Base-by-base conservation (phyloP, 441 rosid genomes). In the Aleurites moluccanus region DNA sequence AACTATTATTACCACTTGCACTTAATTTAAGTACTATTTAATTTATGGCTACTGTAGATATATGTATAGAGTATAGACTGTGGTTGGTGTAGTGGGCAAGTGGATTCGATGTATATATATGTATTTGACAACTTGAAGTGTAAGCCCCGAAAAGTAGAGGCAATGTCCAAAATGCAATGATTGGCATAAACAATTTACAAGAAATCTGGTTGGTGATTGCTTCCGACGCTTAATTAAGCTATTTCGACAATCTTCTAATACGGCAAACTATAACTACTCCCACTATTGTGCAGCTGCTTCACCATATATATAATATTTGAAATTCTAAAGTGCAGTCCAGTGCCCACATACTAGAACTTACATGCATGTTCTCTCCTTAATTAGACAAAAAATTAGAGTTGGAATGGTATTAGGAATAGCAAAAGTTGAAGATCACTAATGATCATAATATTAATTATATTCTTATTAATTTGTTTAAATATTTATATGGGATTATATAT, bases 41-140 rank as follows among this genome's bases (percentile, higher is more conserved):
- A n/a, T n/a, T n/a, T n/a, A n/a, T n/a, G n/a, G 33, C 33, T 30
- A 2, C 25, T 13, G 56, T 16, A 50, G 3, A 25, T 30, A 6
- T 27, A 2, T 67, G 15, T 49, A 33, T 70, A 8, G 40, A 38
- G 8, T 6, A 38, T 0, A 35, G 38, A 35, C 38, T 4, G 38
- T 55, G 40, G 73, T 55, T 70, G 65, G 65, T 57, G 23, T 15
- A 57, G 74, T 70, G 65, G 38, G 18, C 38, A 40, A n/a, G 16
- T 16, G n/a, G 47, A 14, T 30, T 30, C 33, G 3, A 14, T 49
- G 3, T 49, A 56, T 7, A 45, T 52, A 20, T n/a, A n/a, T n/a
- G n/a, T n/a, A n/a, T n/a, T n/a, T n/a, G 30, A 55, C 49, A 53
- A 3, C 53, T 57, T 70, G 53, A 70, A 38, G 49, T 70, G 21